phyloP scores from a whole-genome alignment of 1,139 yeast species.

The Pichia terricola region DNA sequence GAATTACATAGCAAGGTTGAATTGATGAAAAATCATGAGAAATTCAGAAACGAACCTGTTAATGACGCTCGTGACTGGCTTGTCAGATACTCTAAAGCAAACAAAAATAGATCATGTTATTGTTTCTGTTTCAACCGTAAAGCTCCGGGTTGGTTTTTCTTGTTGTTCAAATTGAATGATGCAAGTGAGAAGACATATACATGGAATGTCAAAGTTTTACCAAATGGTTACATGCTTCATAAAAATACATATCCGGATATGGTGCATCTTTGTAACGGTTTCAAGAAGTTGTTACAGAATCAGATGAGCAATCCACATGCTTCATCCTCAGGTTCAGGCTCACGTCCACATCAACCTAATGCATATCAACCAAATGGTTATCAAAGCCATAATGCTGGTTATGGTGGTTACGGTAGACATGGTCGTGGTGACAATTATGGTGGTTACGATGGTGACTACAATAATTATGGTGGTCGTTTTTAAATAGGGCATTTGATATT shows the following conservation, averaged over 20 bases:
- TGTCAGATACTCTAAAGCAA: slow-evolving; percentile 82
- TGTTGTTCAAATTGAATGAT: slow-evolving; percentile 71
- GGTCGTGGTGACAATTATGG: slow-evolving; percentile 1
- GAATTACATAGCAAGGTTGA: slow-evolving; percentile 78
- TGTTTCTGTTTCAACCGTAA: slow-evolving; percentile 87
- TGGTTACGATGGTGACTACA: not conserved
- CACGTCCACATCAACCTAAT: not conserved
- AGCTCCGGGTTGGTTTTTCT: slow-evolving; percentile 84
- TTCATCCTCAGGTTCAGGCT: not conserved
- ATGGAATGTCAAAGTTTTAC: slow-evolving; percentile 86
- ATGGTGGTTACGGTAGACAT: slow-evolving; percentile 6
- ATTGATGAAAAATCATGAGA: slow-evolving; percentile 78
- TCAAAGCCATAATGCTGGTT: not conserved
- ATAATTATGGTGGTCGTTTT: not conserved
- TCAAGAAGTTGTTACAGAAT: slow-evolving; percentile 42
- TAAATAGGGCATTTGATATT: not conserved
- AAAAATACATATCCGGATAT: slow-evolving; percentile 81
- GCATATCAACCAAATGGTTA: not conserved
- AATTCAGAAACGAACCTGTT: slow-evolving; percentile 76
- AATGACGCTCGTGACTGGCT: slow-evolving; percentile 82
- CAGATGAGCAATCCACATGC: slow-evolving; percentile 14
- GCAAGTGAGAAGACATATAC: slow-evolving; percentile 64
- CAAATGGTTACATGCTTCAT: slow-evolving; percentile 74
- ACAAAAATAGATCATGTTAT: slow-evolving; percentile 83
- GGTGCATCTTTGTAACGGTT: slow-evolving; percentile 84